Percentiles rank a stretch among this genome's conserved stretches.
phyloP scores from a whole-genome alignment of 2,329 filamentous ascomycete genomes.

The Chaetomiaceae sp. region DNA sequence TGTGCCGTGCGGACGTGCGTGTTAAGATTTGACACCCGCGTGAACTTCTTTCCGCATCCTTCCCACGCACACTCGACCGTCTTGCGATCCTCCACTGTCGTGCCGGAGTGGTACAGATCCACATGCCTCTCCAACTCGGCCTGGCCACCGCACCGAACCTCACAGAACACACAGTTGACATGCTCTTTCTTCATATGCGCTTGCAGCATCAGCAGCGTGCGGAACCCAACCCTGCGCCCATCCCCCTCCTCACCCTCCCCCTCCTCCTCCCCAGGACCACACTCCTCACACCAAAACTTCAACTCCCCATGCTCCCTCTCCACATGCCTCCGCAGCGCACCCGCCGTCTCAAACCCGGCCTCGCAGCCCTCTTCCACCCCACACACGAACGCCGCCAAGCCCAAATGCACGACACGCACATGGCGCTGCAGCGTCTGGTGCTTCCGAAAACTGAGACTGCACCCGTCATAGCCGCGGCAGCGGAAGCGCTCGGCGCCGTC shows the following conservation, averaged over 20 bases:
- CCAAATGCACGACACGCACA: conserved; percentile 67
- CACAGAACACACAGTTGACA: conserved; percentile 69
- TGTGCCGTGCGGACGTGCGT: conserved; percentile 74
- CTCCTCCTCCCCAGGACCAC: conserved; percentile 41
- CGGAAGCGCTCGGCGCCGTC: conserved; percentile 68
- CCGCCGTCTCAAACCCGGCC: conserved; percentile 66
- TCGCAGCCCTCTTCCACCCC: conserved; percentile 53
- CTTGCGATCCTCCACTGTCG: conserved; percentile 56
- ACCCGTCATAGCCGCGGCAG: conserved; percentile 64
- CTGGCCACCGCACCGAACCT: conserved; percentile 58
- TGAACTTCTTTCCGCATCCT: conserved; percentile 71
- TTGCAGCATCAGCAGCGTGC: conserved; percentile 64
- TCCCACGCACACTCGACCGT: conserved; percentile 59
- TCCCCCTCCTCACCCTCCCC: conserved; percentile 33
- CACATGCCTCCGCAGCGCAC: conserved; percentile 64
- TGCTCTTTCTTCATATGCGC: conserved; percentile 69
- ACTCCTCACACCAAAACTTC: conserved; percentile 73
- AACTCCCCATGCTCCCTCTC: conserved; percentile 62
- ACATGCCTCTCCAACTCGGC: conserved; percentile 69
- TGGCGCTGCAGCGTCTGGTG: conserved; percentile 80
- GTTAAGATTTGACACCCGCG: conserved; percentile 74
- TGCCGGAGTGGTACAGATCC: conserved; percentile 66
- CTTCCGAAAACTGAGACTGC: conserved; percentile 77
- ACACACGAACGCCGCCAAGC: conserved; percentile 67
- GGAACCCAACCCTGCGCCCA: conserved; percentile 52